Conservation (phyloP, 2,329 filamentous ascomycete genomes). For the Colletotrichum eremochloae region DNA sequence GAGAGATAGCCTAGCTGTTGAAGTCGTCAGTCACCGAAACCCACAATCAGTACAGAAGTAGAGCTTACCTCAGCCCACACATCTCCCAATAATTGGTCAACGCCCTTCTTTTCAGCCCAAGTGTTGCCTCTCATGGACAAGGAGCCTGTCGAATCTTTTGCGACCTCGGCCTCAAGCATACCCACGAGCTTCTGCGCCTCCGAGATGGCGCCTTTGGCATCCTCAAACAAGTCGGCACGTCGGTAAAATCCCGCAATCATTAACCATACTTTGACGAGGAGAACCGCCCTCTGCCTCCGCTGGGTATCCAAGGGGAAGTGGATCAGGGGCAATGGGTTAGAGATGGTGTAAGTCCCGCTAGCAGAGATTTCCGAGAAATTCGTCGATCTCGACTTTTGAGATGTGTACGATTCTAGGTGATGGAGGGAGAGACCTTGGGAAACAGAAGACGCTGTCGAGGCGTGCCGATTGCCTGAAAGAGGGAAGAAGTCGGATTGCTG, state of each 20-base stretch:
- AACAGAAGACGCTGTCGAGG: constrained; percentile 57
- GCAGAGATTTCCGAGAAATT: constrained; percentile 56
- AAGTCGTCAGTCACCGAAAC: constrained; percentile 47
- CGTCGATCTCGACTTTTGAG: constrained; percentile 55
- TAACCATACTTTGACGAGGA: constrained; percentile 87
- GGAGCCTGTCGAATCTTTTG: constrained; percentile 72
- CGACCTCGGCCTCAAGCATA: constrained; percentile 75
- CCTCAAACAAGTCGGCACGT: constrained; percentile 82
- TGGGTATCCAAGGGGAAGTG: constrained; percentile 69
- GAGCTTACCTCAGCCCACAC: constrained; percentile 81
- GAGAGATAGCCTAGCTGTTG: constrained; percentile 76
- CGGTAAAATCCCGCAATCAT: constrained; percentile 91
- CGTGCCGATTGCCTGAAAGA: constrained; percentile 56
- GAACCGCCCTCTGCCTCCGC: constrained; percentile 62
- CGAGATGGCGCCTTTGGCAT: constrained; percentile 81
- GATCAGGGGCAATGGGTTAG: constrained; percentile 64
- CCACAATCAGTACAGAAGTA: too few species aligned
- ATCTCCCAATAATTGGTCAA: constrained; percentile 88
- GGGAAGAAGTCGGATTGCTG: constrained; percentile 60
- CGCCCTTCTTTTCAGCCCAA: constrained; percentile 85
- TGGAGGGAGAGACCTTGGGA: constrained; percentile 59
- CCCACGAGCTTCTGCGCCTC: constrained; percentile 86
- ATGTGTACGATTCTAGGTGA: constrained; percentile 61
- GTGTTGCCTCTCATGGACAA: constrained; percentile 73
- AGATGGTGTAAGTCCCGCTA: constrained; percentile 59